These are phyloP conservation scores for Rosa persica DNA, from an alignment of 306 rosid species.

Conservation along the genomic window DNA sequence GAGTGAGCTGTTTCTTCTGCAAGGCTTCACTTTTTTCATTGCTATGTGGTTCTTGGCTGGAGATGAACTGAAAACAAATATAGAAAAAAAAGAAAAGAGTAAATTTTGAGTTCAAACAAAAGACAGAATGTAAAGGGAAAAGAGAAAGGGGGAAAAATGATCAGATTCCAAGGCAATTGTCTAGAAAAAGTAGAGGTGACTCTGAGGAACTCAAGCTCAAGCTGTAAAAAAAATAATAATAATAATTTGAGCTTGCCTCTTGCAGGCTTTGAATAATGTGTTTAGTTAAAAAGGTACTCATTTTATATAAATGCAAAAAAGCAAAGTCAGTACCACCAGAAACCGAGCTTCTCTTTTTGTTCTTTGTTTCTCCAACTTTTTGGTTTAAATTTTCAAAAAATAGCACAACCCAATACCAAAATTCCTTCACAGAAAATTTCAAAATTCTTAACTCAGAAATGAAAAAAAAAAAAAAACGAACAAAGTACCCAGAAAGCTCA, in stretches of 20 bases:
- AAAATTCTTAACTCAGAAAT: background rate
- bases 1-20: slow-evolving; percentile 58
- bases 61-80: slow-evolving; percentile 30
- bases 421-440: slow-evolving; percentile 13
- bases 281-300: slow-evolving; percentile 41
- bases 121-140: slow-evolving; percentile 26
- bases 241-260: slow-evolving; percentile 49
- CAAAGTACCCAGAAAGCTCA: slow-evolving; percentile 16
- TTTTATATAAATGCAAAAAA: slow-evolving; percentile 29
- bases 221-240: slow-evolving; percentile 28
- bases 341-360: slow-evolving; percentile 49
- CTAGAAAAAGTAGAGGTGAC: slow-evolving; percentile 58
- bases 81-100: background rate
- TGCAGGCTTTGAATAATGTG: slow-evolving; percentile 45
- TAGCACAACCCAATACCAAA: slow-evolving; percentile 28
- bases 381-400: slow-evolving; percentile 26
- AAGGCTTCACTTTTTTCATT: slow-evolving; percentile 17
- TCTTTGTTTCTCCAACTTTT: slow-evolving; percentile 42
- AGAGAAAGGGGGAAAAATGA: slow-evolving; percentile 23
- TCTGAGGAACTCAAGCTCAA: slow-evolving; percentile 46
- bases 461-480: slow-evolving; percentile 20
- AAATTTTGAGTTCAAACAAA: slow-evolving; percentile 16
- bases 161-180: slow-evolving; percentile 67
- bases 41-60: slow-evolving; percentile 28
- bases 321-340: slow-evolving; percentile 30